Evolutionary conservation across 306 rosid species (phyloP).

Genomic region (Cajanus cajan): DNA sequence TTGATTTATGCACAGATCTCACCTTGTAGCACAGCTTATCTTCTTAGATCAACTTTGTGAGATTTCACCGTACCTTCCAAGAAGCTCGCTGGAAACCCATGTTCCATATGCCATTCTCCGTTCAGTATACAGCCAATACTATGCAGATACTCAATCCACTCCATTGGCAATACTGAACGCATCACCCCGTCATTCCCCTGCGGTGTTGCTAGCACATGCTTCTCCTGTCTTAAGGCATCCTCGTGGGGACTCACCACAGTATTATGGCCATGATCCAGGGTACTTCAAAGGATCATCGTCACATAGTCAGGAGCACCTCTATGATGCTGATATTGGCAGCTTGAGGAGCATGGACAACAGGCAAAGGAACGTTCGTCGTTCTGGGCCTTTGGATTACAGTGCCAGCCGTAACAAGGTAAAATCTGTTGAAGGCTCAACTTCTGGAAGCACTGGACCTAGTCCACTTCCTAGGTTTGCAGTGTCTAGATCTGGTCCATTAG

Average conservation of each 20-base stretch:
- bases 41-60: slow-evolving; percentile 95
- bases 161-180: slow-evolving; percentile 65
- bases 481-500: slow-evolving; percentile 93
- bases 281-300: slow-evolving; percentile 75
- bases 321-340: slow-evolving; percentile 57
- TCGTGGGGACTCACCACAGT: slow-evolving; percentile 78
- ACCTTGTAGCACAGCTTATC: slow-evolving; percentile 86
- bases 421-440: slow-evolving; percentile 71
- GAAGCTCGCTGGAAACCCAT: slow-evolving; percentile 80
- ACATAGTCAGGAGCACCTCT: slow-evolving; percentile 54
- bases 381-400: slow-evolving; percentile 93
- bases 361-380: slow-evolving; percentile 64
- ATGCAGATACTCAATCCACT: slow-evolving; percentile 67
- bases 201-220: slow-evolving; percentile 61
- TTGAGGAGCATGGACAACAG: slow-evolving; percentile 48
- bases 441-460: slow-evolving; percentile 87
- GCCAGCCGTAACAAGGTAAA: slow-evolving; percentile 62
- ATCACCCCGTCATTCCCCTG: slow-evolving; percentile 89
- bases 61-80: slow-evolving; percentile 86
- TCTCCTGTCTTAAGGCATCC: slow-evolving; percentile 70
- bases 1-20: slow-evolving; percentile 61
- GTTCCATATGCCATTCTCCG: slow-evolving; percentile 93
- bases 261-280: slow-evolving; percentile 58
- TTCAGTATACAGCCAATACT: slow-evolving; percentile 85
- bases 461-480: slow-evolving; percentile 97